A percentile compares a stretch with the other conserved stretches of the same genome.
phyloP scores from a whole-genome alignment of 257 asterid genomes.

The Ilex asprella region DNA sequence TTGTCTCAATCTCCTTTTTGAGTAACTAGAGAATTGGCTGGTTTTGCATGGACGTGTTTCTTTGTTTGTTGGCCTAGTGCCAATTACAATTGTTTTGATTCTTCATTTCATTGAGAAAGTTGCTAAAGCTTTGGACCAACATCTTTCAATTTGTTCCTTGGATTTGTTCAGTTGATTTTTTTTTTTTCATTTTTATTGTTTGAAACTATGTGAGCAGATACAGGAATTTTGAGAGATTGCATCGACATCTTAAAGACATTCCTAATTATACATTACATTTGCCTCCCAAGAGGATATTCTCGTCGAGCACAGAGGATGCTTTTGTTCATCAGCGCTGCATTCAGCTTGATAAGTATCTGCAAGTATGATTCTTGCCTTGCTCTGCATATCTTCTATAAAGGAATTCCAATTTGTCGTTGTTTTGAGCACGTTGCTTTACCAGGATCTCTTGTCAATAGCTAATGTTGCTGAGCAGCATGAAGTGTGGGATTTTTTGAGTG shows the following conservation, averaged over 20 bases:
- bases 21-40: neutral
- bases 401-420: constrained; percentile 8
- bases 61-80: neutral
- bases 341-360: constrained; percentile 94
- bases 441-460: constrained; percentile 96
- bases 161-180: constrained; percentile 7
- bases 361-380: constrained; percentile 36
- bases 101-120: neutral
- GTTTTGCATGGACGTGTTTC: neutral
- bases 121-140: constrained; percentile 8
- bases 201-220: constrained; percentile 45
- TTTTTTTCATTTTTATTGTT: constrained; percentile 10
- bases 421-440: constrained; percentile 25
- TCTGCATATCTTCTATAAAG: constrained; percentile 12
- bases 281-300: constrained; percentile 98
- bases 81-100: neutral
- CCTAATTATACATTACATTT: constrained; percentile 87
- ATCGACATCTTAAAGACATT: constrained; percentile 87
- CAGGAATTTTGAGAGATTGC: constrained; percentile 94
- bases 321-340: constrained; percentile 97
- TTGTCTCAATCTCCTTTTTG: constrained; percentile 13
- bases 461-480: constrained; percentile 99
- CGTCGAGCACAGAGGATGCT: constrained; percentile 95
- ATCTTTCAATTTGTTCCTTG: constrained; percentile 5
- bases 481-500: constrained; percentile 98